phyloP scores from a whole-genome alignment of 2,329 filamentous ascomycete species.

The Elsinoe ampelina region DNA sequence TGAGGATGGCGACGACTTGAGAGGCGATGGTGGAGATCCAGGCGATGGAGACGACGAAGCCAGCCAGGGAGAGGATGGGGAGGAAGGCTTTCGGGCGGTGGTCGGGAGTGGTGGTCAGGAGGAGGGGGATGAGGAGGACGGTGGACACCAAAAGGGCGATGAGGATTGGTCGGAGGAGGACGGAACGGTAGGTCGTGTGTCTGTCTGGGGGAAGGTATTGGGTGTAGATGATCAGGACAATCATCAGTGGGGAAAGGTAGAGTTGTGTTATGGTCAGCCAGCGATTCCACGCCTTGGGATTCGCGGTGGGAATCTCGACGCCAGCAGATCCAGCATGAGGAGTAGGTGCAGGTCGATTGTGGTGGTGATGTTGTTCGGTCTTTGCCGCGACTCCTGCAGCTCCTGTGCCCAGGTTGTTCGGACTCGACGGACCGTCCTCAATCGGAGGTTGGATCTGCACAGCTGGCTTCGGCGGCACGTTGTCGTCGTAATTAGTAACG shows the following conservation, averaged over 20 bases:
- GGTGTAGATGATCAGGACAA: constrained; percentile 55
- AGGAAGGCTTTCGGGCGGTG: constrained; percentile 54
- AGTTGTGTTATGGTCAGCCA: constrained; percentile 83
- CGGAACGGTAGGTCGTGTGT: constrained; percentile 48
- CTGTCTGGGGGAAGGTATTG: constrained; percentile 21
- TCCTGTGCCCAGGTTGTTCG: not conserved
- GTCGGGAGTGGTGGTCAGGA: constrained; percentile 58
- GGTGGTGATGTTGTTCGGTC: constrained; percentile 13
- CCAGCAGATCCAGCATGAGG: not conserved
- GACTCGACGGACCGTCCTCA: constrained; percentile 12
- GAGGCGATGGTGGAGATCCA: constrained; percentile 96
- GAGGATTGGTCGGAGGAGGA: constrained; percentile 29
- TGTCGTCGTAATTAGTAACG: constrained; percentile 1
- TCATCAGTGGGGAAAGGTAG: constrained; percentile 78
- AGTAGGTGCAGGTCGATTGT: not conserved
- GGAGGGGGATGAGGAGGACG: constrained; percentile 54
- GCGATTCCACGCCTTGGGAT: constrained; percentile 64
- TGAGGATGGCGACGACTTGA: constrained; percentile 90
- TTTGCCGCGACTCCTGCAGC: constrained; percentile 15
- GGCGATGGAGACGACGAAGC: constrained; percentile 82
- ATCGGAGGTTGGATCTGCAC: not conserved
- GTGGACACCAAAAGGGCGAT: constrained; percentile 48
- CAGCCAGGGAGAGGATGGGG: constrained; percentile 72
- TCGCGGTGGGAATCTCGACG: constrained; percentile 1
- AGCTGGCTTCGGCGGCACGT: not conserved